Percentiles rank a stretch among this genome's conserved stretches.
These are phyloP conservation scores for Aquanectria penicillioides DNA, from an alignment of 2,329 filamentous ascomycete genomes.

Conservation along the genomic window DNA sequence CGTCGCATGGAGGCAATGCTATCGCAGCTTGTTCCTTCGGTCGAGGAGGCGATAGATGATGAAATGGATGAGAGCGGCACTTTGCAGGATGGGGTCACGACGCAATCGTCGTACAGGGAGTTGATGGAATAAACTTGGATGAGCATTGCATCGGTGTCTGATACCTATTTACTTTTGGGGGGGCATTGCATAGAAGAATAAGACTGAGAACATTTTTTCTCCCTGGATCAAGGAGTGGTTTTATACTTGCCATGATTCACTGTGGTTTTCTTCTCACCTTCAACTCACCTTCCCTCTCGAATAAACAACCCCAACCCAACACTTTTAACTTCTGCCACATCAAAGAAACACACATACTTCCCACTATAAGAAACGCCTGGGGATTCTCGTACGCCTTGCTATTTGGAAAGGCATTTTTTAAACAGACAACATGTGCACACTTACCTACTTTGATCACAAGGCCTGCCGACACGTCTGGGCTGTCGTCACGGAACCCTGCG, in stretches of 20 bases:
- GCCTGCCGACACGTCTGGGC: slow-evolving; percentile 64
- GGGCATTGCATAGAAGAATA: background rate
- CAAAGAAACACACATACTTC: too few relatives aligned
- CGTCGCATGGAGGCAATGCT: slow-evolving; percentile 60
- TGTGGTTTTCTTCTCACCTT: too few relatives aligned
- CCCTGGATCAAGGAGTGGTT: too few relatives aligned
- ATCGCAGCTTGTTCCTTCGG: slow-evolving; percentile 47
- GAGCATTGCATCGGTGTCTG: slow-evolving; percentile 17
- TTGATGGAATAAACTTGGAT: slow-evolving; percentile 14
- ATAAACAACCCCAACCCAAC: too few relatives aligned
- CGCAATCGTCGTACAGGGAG: slow-evolving; percentile 44
- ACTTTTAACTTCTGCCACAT: too few relatives aligned
- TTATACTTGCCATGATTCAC: too few relatives aligned
- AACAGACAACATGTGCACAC: slow-evolving; percentile 55
- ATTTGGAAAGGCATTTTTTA: too few relatives aligned
- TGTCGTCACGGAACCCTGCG: slow-evolving; percentile 57
- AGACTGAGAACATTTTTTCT: too few relatives aligned
- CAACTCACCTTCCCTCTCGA: too few relatives aligned
- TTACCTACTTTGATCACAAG: slow-evolving; percentile 59
- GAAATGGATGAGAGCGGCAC: slow-evolving; percentile 44
- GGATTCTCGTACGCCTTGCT: too few relatives aligned
- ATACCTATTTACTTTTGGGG: background rate
- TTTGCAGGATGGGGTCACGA: slow-evolving; percentile 40
- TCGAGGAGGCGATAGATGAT: slow-evolving; percentile 40
- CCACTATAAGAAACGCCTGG: too few relatives aligned